These are phyloP conservation scores for Podochytrium sp. DNA, from an alignment of 192 early-diverging fungal genomes.

Conservation along the genomic window DNA sequence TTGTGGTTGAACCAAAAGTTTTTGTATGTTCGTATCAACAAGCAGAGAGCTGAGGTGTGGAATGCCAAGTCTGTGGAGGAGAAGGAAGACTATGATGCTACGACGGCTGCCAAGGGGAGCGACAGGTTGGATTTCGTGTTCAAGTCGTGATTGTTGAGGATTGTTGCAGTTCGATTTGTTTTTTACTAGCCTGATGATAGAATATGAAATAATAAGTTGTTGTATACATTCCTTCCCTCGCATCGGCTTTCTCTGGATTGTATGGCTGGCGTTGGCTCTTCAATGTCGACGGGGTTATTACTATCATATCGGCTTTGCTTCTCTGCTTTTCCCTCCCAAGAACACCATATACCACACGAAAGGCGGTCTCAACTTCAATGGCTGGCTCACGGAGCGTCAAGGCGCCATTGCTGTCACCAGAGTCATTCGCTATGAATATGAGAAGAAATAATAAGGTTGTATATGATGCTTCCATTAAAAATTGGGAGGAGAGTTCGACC, in stretches of 20 bases:
- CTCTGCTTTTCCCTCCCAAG: slow-evolving; percentile 64
- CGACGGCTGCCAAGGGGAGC: slow-evolving; percentile 56
- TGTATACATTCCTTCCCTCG: too few relatives aligned
- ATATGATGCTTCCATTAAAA: too few relatives aligned
- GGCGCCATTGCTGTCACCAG: slow-evolving; percentile 60
- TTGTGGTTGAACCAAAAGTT: slow-evolving; percentile 49
- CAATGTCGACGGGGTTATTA: slow-evolving; percentile 62
- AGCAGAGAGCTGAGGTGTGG: slow-evolving; percentile 52
- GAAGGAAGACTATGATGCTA: slow-evolving; percentile 54
- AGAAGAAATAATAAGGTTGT: too few relatives aligned
- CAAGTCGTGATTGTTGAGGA: slow-evolving; percentile 4
- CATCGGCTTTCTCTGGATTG: slow-evolving; percentile 56
- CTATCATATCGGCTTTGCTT: slow-evolving; percentile 54
- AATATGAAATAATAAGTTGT: too few relatives aligned
- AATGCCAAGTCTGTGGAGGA: slow-evolving; percentile 51
- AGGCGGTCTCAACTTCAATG: slow-evolving; percentile 17
- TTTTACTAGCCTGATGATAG: too few relatives aligned
- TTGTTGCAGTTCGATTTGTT: too few relatives aligned
- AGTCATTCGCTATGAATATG: too few relatives aligned
- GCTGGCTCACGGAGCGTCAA: slow-evolving; percentile 50
- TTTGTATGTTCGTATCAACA: slow-evolving; percentile 51
- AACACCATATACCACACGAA: slow-evolving; percentile 38
- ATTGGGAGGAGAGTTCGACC: too few relatives aligned
- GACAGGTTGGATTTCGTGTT: slow-evolving; percentile 57
- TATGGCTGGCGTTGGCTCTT: slow-evolving; percentile 74